Evolutionary conservation across 768 basidiomycete species (phyloP), one percentile per base, ranked within the genome.

Genomic region (Trametes cinnabarina): DNA sequence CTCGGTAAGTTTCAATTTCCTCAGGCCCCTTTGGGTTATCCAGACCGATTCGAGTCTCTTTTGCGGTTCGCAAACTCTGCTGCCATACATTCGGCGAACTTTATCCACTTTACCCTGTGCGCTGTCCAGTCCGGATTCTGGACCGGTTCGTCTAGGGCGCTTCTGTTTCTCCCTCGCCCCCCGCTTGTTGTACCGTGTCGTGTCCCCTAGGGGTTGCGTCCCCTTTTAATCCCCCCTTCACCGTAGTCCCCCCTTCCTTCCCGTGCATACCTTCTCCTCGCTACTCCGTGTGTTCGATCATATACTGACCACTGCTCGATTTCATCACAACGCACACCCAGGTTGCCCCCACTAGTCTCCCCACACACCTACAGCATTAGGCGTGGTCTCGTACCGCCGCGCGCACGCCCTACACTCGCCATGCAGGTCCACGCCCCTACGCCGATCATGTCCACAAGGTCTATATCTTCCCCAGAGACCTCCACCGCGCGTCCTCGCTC

Each of bases 361-460:
- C 60, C 59, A 40, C 60, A 58, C 15, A 25, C 55, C 49, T 57
- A 61, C 50, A 56, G 60, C 62, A 59, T 67, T 47, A 56, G 48
- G 57, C 62, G 58, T 56, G 64, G 63, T 44, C 53, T 68, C 20
- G 51, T 60, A 40, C 65, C 67, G 5, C 63, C 63, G 35, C 71
- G 65, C 25, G 65, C 64, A 43, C 68, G 57, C 49, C 72, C 74
- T n/a, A 73, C 74, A 23, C 69, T 74, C 49, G 69, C 72, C 61
- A 75, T 75, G 56, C 72, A 73, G 54, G 63, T 71, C 42, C 69
- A 71, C 62, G 66, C 69, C 15, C 71, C 69, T 17, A 51, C 65
- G 19, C 70, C 71, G 35, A 60, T 69, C 63, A 56, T 69, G 51
- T 66, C 61, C 49, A 61, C 47, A 32, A 53, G 56, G 55, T 49